phyloP scores from a whole-genome alignment of 352 stramenopile species.

The Phytophthora pseudosyringae region DNA sequence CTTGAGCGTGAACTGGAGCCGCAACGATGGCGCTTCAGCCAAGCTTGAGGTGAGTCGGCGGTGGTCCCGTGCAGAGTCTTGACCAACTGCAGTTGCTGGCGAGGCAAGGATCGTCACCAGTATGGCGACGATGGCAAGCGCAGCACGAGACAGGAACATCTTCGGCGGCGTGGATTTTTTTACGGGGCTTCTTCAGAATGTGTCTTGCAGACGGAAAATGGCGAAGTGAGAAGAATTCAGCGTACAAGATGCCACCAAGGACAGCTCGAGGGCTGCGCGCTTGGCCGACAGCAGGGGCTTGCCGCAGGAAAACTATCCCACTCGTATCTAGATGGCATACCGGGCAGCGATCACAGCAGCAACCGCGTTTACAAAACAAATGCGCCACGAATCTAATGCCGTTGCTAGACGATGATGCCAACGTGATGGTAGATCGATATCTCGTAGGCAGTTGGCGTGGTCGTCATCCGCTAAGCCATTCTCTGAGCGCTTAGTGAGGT shows the following conservation, averaged over 20 bases:
- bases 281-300: background rate
- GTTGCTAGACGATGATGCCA: background rate
- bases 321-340: background rate
- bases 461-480: no score
- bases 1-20: constrained; percentile 8
- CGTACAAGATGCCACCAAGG: background rate
- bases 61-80: no score
- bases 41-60: no score
- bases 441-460: background rate
- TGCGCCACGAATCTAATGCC: background rate
- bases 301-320: background rate
- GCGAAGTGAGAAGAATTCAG: background rate
- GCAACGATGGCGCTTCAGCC: no score
- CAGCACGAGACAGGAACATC: background rate
- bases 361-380: constrained; percentile 8
- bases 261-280: no score
- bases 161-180: background rate
- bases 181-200: background rate
- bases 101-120: background rate
- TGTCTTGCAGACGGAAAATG: background rate
- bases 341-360: background rate
- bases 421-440: no score
- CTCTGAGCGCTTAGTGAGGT: no score
- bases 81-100: no score
- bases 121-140: background rate